A percentile compares a stretch with the other conserved stretches of the same genome.
Evolutionary conservation across 2,329 filamentous ascomycete genomes (phyloP).

Genomic region (Epichloe glyceriae): DNA sequence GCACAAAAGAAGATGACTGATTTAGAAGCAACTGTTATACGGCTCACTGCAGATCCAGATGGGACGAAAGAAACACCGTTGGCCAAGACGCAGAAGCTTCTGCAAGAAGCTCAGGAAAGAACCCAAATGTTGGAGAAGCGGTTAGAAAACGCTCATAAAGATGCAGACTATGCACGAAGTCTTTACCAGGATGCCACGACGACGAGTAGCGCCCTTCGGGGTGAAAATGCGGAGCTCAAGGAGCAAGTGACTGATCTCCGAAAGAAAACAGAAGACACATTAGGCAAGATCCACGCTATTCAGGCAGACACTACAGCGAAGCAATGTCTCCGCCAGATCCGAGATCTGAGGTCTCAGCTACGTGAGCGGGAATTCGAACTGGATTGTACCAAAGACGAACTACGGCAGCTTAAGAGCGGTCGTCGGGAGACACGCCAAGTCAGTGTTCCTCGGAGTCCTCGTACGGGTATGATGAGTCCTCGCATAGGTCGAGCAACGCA

Average conservation of each 20-base stretch:
- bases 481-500: constrained; percentile 16
- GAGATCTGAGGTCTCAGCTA: constrained; percentile 28
- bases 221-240: constrained; percentile 34
- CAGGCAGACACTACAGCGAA: constrained; percentile 25
- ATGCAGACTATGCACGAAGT: constrained; percentile 43
- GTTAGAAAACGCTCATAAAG: constrained; percentile 28
- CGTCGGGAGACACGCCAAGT: constrained; percentile 42
- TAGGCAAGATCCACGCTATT: constrained; percentile 33
- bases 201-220: constrained; percentile 28
- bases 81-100: constrained; percentile 16
- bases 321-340: constrained; percentile 24
- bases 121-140: constrained; percentile 28
- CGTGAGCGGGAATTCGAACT: constrained; percentile 41
- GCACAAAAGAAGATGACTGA: constrained; percentile 23
- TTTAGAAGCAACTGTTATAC: constrained; percentile 21
- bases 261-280: constrained; percentile 30
- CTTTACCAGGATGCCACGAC: constrained; percentile 47
- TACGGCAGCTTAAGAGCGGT: constrained; percentile 32
- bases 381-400: constrained; percentile 33
- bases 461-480: constrained; percentile 40
- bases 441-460: constrained; percentile 46
- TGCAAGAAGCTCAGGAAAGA: constrained; percentile 25
- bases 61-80: constrained; percentile 14
- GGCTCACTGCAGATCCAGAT: constrained; percentile 15
- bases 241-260: constrained; percentile 26